Evolutionary conservation across 176 grass and related monocot genomes (phyloP), one percentile per base, ranked within the genome.

Genomic region (Musa beccarii): DNA sequence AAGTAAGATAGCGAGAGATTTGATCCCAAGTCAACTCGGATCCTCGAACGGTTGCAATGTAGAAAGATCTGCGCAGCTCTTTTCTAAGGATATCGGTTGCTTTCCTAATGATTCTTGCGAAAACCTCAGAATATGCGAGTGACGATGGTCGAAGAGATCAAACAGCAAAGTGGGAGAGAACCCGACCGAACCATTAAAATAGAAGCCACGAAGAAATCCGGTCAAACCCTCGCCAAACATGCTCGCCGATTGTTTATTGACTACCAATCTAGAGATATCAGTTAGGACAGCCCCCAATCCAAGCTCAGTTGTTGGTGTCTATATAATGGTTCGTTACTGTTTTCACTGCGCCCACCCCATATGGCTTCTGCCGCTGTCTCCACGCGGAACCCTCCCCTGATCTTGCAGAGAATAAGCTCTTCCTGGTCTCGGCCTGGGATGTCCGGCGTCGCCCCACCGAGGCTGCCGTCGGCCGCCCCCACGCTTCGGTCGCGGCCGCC

Each of bases 181-280:
- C 69, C n/a, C 49, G 69, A 51, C 54, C 73, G 54, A 59, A 25
- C 14, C 12, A 57, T 75, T 59, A 26, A 71, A 76, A 13, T 62
- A 63, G 64, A 50, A 0, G 13, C 2, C 25, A 79, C 57, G 59
- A n/a, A 20, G 49, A n/a, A 49, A 49, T 50, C 14, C 21, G 20
- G 43, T 65, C 63, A 34, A 52, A 61, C 51, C 59, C 51, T 53
- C 73, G 74, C 73, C 57, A 73, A 73, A n/a, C 73, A 70, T 70
- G 76, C 68, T 19, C 76, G 69, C 14, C 29, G 56, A 22, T 55
- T 61, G 26, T 57, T 21, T 43, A 62, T 55, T 76, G 8, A 24
- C 34, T 64, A 51, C 17, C n/a, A 1, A 2, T 12, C 11, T 11
- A 66, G 34, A 43, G 34, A 43, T 43, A 43, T 43, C 34, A 43